These are phyloP conservation scores for Apiospora malaysiana DNA, from an alignment of 2,329 filamentous ascomycete species.

Conservation along the genomic window DNA sequence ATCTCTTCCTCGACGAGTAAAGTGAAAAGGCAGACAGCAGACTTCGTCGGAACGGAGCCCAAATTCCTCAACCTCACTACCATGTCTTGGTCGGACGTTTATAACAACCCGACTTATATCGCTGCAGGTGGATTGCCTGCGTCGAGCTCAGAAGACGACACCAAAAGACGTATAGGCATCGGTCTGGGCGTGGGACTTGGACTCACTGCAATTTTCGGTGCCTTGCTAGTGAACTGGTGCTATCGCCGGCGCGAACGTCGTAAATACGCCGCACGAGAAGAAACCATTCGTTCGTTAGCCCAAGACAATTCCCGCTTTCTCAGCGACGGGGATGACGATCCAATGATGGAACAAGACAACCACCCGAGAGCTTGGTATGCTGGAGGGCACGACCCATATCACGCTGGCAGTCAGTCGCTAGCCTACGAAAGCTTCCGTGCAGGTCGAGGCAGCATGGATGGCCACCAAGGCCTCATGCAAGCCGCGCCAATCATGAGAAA, in stretches of 20 bases:
- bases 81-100: conserved; percentile 57
- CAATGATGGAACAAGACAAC: conserved; percentile 52
- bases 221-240: conserved; percentile 53
- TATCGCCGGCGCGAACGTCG: conserved; percentile 53
- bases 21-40: conserved; percentile 40
- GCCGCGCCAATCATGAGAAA: conserved; percentile 35
- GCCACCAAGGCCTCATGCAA: conserved; percentile 33
- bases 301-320: conserved; percentile 56
- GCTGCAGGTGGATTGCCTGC: conserved; percentile 29
- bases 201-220: conserved; percentile 54
- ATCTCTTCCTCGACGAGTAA: conserved; percentile 44
- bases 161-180: conserved; percentile 59
- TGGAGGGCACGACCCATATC: conserved; percentile 51
- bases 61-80: conserved; percentile 65
- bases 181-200: conserved; percentile 72
- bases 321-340: conserved; percentile 42
- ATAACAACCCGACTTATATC: conserved; percentile 50
- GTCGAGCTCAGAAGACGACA: conserved; percentile 24
- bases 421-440: conserved; percentile 58
- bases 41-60: conserved; percentile 33
- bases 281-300: conserved; percentile 53
- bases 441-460: conserved; percentile 34
- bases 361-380: conserved; percentile 50
- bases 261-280: conserved; percentile 47
- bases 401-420: conserved; percentile 45